These are phyloP conservation scores for Kluyveromyces siamensis DNA, from an alignment of 805 yeast species.

Conservation along the genomic window DNA sequence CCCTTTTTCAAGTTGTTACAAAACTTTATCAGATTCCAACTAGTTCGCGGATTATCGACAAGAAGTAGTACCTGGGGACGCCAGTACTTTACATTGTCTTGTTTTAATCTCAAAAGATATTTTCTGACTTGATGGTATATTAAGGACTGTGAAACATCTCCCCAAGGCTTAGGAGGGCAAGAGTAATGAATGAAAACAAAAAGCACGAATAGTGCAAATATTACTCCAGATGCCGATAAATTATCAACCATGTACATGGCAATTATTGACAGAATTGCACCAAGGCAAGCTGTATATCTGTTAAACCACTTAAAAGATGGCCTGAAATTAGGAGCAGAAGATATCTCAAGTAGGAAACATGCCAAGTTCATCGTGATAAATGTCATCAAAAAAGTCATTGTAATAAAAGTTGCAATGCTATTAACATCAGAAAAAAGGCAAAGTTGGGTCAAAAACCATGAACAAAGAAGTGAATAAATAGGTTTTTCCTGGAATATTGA, in stretches of 20 bases:
- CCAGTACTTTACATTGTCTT: constrained; percentile 97
- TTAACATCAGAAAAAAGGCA: constrained; percentile 87
- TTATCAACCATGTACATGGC: constrained; percentile 97
- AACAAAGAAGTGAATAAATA: constrained; percentile 52
- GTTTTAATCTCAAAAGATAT: constrained; percentile 64
- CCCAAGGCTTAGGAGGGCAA: constrained; percentile 96
- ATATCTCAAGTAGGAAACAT: constrained; percentile 76
- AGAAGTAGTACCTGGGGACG: constrained; percentile 86
- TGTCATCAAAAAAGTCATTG: constrained; percentile 96
- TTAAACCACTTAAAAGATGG: constrained; percentile 89
- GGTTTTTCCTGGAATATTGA: constrained; percentile 57
- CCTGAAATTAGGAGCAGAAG: constrained; percentile 96
- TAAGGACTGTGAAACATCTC: constrained; percentile 92
- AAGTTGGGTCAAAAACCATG: constrained; percentile 77
- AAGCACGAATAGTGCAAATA: constrained; percentile 53
- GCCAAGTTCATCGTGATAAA: constrained; percentile 91
- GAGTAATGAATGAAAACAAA: constrained; percentile 77
- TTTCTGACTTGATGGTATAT: constrained; percentile 96
- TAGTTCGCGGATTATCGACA: constrained; percentile 85
- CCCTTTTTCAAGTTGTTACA: constrained; percentile 95
- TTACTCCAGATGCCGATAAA: constrained; percentile 68
- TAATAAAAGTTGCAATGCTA: constrained; percentile 87
- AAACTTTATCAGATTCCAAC: constrained; percentile 86
- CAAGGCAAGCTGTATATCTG: constrained; percentile 70
- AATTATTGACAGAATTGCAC: constrained; percentile 55